Conservation (phyloP, 2,329 filamentous ascomycete species). For the Pezizomycotina sp. region DNA sequence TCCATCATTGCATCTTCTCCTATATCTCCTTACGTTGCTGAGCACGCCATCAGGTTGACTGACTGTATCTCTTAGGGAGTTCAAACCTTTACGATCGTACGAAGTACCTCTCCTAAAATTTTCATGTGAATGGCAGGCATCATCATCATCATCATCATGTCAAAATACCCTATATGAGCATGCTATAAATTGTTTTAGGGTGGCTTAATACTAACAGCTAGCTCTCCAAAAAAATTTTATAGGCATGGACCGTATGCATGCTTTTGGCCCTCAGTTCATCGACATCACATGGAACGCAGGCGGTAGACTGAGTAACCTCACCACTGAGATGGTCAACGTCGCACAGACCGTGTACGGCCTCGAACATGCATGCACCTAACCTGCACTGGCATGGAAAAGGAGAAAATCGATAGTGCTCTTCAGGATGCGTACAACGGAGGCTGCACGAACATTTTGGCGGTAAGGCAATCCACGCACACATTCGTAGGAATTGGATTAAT, state of each 20-base stretch:
- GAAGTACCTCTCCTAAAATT: constrained; percentile 7
- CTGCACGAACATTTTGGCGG: constrained; percentile 88
- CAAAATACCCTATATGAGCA: constrained; percentile 1
- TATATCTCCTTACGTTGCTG: constrained; percentile 1
- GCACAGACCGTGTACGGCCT: constrained; percentile 89
- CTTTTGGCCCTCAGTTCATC: constrained; percentile 84
- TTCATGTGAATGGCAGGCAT: background rate
- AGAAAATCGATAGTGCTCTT: constrained; percentile 79
- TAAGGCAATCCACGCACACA: constrained; percentile 3
- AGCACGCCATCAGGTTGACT: constrained; percentile 11
- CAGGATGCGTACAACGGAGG: constrained; percentile 80
- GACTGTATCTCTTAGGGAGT: constrained; percentile 43
- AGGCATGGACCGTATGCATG: constrained; percentile 92
- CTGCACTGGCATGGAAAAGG: constrained; percentile 91
- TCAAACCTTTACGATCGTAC: constrained; percentile 84
- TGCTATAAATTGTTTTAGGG: constrained; percentile 3
- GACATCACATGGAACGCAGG: constrained; percentile 98
- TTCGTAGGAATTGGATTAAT: constrained; percentile 1
- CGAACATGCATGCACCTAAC: constrained; percentile 99
- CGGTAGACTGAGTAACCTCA: constrained; percentile 76
- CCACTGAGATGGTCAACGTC: constrained; percentile 92
- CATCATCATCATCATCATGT: background rate
- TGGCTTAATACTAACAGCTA: background rate
- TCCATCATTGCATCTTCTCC: background rate
- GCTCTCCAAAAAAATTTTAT: constrained; percentile 1